Conservation (phyloP, 306 rosid genomes). For the Glycyrrhiza uralensis region DNA sequence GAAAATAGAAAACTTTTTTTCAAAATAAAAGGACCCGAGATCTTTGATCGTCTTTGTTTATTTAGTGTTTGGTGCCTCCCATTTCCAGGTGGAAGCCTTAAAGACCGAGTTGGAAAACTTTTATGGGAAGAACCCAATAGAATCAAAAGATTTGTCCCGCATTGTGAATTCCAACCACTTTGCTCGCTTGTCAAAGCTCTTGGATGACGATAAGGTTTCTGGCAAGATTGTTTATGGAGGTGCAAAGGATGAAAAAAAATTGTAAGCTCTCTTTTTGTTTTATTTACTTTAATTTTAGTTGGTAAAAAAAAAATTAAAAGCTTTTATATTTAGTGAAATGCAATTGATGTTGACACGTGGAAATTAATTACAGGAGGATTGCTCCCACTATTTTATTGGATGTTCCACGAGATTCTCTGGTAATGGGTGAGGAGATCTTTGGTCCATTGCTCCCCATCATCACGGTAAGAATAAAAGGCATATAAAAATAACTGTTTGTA, state of each 20-base stretch:
- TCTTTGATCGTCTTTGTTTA: not conserved
- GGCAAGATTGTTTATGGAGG: slow-evolving; percentile 86
- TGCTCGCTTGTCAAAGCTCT: slow-evolving; percentile 69
- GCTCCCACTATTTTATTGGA: slow-evolving; percentile 87
- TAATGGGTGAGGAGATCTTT: slow-evolving; percentile 87
- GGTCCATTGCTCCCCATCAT: slow-evolving; percentile 93
- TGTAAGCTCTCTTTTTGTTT: slow-evolving; percentile 49
- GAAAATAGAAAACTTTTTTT: too few relatives aligned
- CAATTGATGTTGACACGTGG: not conserved
- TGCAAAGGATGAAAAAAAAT: slow-evolving; percentile 60
- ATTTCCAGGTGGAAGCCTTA: slow-evolving; percentile 65
- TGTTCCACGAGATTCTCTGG: slow-evolving; percentile 68
- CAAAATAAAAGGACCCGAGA: too few relatives aligned
- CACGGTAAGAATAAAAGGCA: slow-evolving; percentile 58
- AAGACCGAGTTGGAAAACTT: slow-evolving; percentile 66
- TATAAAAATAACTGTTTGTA: not conserved
- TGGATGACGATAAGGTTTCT: slow-evolving; percentile 85
- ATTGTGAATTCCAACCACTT: slow-evolving; percentile 76
- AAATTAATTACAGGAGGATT: slow-evolving; percentile 54
- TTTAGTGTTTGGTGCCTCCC: slow-evolving; percentile 16
- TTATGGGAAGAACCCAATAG: slow-evolving; percentile 71
- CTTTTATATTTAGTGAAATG: slow-evolving; percentile 1
- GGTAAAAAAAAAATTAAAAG: too few relatives aligned
- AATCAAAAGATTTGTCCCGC: slow-evolving; percentile 85
- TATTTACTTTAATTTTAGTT: not conserved